Conservation (phyloP, 1,139 yeast genomes). For the Candida sanyaensis region DNA sequence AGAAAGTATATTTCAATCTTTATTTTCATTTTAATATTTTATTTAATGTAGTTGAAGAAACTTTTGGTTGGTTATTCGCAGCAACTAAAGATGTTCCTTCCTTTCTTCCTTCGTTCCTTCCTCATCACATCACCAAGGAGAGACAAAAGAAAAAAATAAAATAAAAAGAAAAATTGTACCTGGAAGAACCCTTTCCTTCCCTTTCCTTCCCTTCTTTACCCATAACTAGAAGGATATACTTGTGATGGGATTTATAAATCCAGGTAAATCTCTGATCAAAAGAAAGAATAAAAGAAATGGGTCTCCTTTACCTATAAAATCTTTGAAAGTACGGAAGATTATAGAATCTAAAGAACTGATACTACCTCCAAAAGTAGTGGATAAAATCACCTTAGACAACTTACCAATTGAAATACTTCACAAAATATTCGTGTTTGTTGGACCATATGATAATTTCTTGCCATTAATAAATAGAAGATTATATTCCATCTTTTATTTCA, state of each 20-base stretch:
- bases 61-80: too few species aligned
- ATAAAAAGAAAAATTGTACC: not conserved
- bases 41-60: too few species aligned
- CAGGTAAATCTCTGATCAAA: conserved; percentile 22
- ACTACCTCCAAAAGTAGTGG: not conserved
- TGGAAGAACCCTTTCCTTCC: not conserved
- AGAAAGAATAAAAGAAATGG: conserved; percentile 4
- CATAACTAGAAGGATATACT: not conserved
- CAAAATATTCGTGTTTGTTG: conserved; percentile 31
- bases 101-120: too few species aligned
- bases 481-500: conserved; percentile 21
- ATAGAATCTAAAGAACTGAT: not conserved
- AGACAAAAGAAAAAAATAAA: not conserved
- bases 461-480: conserved; percentile 28
- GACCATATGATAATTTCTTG: conserved; percentile 25
- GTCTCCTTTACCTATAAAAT: not conserved
- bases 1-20: not conserved
- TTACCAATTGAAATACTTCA: conserved; percentile 36
- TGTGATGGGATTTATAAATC: conserved; percentile 33
- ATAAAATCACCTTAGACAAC: not conserved
- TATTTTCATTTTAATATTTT: not conserved
- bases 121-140: too few species aligned
- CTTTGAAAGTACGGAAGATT: conserved; percentile 10
- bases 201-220: too few species aligned
- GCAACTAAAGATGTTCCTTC: too few species aligned